Evolutionary conservation across 208 protist species (phyloP).

Genomic region (Spongospora subterranea): DNA sequence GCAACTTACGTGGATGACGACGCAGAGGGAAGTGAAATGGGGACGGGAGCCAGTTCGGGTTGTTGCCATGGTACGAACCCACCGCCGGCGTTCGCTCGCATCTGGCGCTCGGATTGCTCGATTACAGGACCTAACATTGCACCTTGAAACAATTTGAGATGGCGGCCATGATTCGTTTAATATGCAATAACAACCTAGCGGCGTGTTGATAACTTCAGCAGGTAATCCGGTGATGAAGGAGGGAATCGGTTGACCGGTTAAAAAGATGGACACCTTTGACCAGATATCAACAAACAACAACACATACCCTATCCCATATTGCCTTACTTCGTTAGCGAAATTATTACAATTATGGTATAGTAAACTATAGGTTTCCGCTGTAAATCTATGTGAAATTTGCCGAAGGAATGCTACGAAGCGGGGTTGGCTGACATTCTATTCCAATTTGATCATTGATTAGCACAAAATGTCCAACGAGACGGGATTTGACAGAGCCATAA

Average conservation of each 20-base stretch:
- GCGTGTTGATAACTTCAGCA: constrained; percentile 44
- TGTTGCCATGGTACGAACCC: constrained; percentile 35
- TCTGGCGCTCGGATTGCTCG: neutral
- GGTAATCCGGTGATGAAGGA: constrained; percentile 31
- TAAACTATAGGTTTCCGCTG: constrained; percentile 32
- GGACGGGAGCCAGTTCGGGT: neutral
- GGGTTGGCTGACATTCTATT: neutral
- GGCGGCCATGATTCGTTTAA: neutral
- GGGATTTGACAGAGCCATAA: neutral
- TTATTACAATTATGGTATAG: constrained; percentile 32
- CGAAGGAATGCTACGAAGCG: neutral
- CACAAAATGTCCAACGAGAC: neutral
- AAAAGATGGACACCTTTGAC: neutral
- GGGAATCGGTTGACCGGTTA: constrained; percentile 25
- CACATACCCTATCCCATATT: neutral
- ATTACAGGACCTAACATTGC: neutral
- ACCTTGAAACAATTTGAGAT: neutral
- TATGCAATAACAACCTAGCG: constrained; percentile 9
- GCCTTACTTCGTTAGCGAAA: neutral
- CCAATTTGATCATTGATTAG: neutral
- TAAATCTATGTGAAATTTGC: constrained; percentile 24
- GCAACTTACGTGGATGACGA: neutral
- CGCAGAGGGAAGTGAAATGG: neutral
- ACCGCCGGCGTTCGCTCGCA: constrained; percentile 10
- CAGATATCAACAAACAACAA: neutral